These are phyloP conservation scores for Eutrema japonicum DNA, from an alignment of 345 rosid genomes.

Conservation along the genomic window DNA sequence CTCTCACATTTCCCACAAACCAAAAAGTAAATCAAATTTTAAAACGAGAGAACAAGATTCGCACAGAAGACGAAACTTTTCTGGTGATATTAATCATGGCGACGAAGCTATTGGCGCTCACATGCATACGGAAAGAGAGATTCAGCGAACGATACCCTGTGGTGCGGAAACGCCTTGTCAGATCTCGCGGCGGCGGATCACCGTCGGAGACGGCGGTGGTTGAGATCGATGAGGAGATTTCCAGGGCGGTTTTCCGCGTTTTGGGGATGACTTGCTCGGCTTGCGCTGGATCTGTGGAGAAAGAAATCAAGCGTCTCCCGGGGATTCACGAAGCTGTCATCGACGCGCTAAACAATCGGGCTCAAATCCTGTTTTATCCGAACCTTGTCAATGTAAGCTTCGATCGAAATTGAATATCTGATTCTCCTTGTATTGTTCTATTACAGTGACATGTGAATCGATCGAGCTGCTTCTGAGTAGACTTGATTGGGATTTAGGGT, in stretches of 20 bases:
- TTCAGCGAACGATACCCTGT: conserved; percentile 59
- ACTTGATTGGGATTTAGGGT: conserved; percentile 21
- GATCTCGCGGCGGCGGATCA: conserved; percentile 44
- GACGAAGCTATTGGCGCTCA: conserved; percentile 60
- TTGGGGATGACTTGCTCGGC: conserved; percentile 91
- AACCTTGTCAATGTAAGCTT: conserved; percentile 56
- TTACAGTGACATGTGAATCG: conserved; percentile 1
- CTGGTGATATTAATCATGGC: conserved; percentile 53
- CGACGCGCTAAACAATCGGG: conserved; percentile 70
- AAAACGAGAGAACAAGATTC: conserved; percentile 2
- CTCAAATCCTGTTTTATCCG: conserved; percentile 72
- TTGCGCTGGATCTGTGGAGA: conserved; percentile 93
- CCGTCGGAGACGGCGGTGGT: conserved; percentile 43
- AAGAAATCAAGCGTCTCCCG: conserved; percentile 83
- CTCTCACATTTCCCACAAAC: conserved; percentile 17
- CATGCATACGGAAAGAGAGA: conserved; percentile 67
- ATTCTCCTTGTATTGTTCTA: not conserved
- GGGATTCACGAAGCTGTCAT: conserved; percentile 78
- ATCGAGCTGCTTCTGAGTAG: not conserved
- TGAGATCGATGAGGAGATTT: conserved; percentile 36
- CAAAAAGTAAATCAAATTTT: conserved; percentile 18
- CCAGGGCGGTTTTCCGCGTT: conserved; percentile 67
- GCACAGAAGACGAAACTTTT: not conserved
- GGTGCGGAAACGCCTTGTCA: conserved; percentile 69
- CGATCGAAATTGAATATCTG: not conserved